Evolutionary conservation across 441 rosid genomes (phyloP), one percentile per base, ranked within the genome.

Genomic region (Sinapis alba): DNA sequence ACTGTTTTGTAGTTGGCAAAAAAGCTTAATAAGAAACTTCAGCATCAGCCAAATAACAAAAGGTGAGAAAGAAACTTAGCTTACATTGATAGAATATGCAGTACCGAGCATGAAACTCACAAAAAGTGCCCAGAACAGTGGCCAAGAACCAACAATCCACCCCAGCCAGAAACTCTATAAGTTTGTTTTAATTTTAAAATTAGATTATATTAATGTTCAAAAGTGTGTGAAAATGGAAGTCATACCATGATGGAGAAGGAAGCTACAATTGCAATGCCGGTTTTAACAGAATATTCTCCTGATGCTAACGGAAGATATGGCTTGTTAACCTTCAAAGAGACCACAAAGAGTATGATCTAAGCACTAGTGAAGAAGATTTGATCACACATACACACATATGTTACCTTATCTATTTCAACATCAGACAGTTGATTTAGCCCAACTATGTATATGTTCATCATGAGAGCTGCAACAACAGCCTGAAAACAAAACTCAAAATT

Each of bases 281-380:
- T 91, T 51, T 77, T 73, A 65, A 81, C 62, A 6, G 99, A 86
- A 79, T 84, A 95, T 77, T 95, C 98, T 68, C 99, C 98, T 15
- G 99, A 93, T 24, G 99, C 99, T 81, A 95, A 75, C 0, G 97
- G 98, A 85, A 95, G 99, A 85, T 90, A 91, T 2, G 99, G 99
- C 72, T 93, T 95, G 85, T 95, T 95, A 74, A 95, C 90, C 99
- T 95, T 84, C 68, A 82, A 68, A 69, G 62, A 65, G 6, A 7
- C n/a, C 8, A 64, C 9, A 6, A 0, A 58, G 54, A 63, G 36
- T 41, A 36, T 32, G 71, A 74, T 74, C 24, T 20, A 30, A 0
- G 53, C 54, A 51, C 67, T 26, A 30, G 70, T 11, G 6, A 59
- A 38, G 21, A 71, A 32, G 30, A 23, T 5, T 24, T 21, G 9